Conservation (phyloP, 352 stramenopile genomes). For the Peronospora tabacina region DNA sequence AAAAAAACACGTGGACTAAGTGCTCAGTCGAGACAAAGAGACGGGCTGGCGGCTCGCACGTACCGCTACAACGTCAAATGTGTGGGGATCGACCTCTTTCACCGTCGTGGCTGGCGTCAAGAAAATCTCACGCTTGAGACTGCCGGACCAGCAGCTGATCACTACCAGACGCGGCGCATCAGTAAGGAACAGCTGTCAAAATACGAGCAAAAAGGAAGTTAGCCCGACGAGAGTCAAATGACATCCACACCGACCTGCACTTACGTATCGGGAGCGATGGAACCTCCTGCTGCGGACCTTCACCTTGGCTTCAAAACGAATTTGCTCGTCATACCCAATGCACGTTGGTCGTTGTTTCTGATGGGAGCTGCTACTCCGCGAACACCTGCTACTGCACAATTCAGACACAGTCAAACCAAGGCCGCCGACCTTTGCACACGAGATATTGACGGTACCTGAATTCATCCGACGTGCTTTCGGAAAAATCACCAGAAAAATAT, state of each 20-base stretch:
- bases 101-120: conserved; percentile 57
- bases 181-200: conserved; percentile 52
- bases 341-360: conserved; percentile 44
- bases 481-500: conserved; percentile 79
- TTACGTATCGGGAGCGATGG: conserved; percentile 61
- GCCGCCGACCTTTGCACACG: neutral
- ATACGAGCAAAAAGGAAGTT: conserved; percentile 3
- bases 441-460: conserved; percentile 28
- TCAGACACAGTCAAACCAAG: conserved; percentile 5
- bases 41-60: conserved; percentile 13
- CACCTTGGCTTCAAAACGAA: conserved; percentile 63
- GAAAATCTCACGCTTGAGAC: conserved; percentile 66
- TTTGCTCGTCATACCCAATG: conserved; percentile 56
- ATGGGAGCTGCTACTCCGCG: conserved; percentile 58
- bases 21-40: neutral
- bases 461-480: conserved; percentile 60
- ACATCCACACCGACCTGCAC: neutral
- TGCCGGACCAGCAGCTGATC: conserved; percentile 58
- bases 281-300: conserved; percentile 79
- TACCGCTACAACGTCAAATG: conserved; percentile 72
- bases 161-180: conserved; percentile 60
- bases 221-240: neutral
- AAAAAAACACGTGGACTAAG: neutral
- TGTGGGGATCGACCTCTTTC: conserved; percentile 61
- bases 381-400: conserved; percentile 31